Evolutionary conservation across 2,329 filamentous ascomycete species (phyloP).

Genomic region (Ceratocystis lukuohia): DNA sequence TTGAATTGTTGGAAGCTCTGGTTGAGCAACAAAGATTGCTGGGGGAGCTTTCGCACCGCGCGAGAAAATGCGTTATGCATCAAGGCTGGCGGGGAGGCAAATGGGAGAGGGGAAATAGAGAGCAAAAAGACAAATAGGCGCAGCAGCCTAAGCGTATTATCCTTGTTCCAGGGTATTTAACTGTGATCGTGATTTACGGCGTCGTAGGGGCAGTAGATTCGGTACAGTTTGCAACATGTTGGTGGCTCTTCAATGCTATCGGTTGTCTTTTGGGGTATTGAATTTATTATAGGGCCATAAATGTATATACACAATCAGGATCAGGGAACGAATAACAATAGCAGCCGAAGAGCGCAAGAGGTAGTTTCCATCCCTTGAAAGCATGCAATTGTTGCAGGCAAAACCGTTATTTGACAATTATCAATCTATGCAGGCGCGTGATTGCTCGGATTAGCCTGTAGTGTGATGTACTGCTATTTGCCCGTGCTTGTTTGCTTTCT

Average conservation of each 20-base stretch:
- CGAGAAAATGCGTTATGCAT: conserved; percentile 17
- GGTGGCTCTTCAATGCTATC: not conserved
- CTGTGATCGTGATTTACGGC: not conserved
- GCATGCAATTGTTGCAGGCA: not conserved
- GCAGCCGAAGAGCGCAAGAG: not conserved
- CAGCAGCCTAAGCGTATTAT: not conserved
- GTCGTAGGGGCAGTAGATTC: not conserved
- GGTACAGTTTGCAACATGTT: not conserved
- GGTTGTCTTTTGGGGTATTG: not conserved
- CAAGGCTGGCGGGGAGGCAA: not conserved
- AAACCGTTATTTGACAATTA: not conserved
- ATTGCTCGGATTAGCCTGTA: no score
- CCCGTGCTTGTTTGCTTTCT: not conserved
- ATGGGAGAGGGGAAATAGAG: not conserved
- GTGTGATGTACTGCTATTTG: not conserved
- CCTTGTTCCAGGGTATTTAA: not conserved
- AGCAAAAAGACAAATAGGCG: not conserved
- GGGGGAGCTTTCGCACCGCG: conserved; percentile 16
- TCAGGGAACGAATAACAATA: not conserved
- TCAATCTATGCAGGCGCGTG: not conserved
- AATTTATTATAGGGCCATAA: not conserved
- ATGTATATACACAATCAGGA: not conserved
- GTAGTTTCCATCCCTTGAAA: not conserved
- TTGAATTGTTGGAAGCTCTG: conserved; percentile 1
- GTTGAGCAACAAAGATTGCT: conserved; percentile 10